A percentile compares a stretch with the other conserved stretches of the same genome.
Evolutionary conservation across 2,329 filamentous ascomycete genomes (phyloP).

Genomic region (Phialophora tarda): DNA sequence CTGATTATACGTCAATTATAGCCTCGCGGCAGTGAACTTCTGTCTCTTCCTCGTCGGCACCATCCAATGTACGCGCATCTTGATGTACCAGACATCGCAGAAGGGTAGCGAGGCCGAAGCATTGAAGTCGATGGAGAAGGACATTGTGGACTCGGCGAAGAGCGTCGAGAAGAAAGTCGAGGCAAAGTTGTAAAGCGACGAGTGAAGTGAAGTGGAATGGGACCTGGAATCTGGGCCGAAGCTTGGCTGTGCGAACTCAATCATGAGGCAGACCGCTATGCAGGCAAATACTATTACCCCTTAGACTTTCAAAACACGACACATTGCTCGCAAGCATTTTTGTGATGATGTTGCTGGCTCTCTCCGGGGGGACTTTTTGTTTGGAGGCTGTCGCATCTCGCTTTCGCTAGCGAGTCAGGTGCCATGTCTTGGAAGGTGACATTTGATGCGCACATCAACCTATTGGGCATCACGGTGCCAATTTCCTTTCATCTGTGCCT

Average conservation of each 20-base stretch:
- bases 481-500: neutral
- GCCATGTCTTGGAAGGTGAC: neutral
- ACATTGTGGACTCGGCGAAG: constrained; percentile 45
- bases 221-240: neutral
- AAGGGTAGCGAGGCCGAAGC: constrained; percentile 54
- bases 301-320: neutral
- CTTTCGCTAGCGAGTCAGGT: neutral
- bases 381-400: neutral
- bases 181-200: constrained; percentile 31
- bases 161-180: constrained; percentile 35
- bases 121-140: constrained; percentile 43
- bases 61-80: constrained; percentile 80
- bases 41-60: constrained; percentile 89
- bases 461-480: neutral
- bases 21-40: constrained; percentile 95
- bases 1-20: constrained; percentile 44
- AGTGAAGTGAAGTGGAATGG: neutral
- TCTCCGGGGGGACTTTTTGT: neutral
- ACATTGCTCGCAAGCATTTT: neutral
- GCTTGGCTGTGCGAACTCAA: neutral
- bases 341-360: neutral
- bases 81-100: constrained; percentile 66
- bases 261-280: neutral
- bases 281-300: neutral
- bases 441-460: neutral